Evolutionary conservation across 192 early-diverging fungal species (phyloP), one percentile per base, ranked within the genome.

Genomic region (Rhizophagus sp.): DNA sequence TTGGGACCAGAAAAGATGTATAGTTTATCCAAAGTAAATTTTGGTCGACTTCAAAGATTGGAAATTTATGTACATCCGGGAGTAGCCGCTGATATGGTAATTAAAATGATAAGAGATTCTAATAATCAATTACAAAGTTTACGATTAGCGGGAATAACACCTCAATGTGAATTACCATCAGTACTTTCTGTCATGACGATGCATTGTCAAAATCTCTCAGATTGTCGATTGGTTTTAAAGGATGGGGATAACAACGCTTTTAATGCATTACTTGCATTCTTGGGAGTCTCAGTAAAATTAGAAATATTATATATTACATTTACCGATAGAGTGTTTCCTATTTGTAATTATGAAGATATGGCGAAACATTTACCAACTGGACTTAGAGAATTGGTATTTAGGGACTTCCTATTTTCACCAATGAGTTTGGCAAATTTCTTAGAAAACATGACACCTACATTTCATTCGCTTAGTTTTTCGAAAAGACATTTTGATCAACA

Each of bases 101-200:
- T 66, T 66, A 66, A 66, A 66, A 66, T 66, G 13, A 66, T 66
- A 33, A 25, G 12, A 66, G 65, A 66, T 15, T 66, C 65, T 33
- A 66, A 66, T 33, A 66, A 66, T 66, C 65, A 66, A 66, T 66
- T 66, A 13, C 65, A 66, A 66, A 66, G 65, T 66, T 66, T 66
- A 66, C 65, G 65, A 27, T 33, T 66, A 17, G 65, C 65, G 13
- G 65, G 65, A 33, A 66, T 66, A 66, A 66, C 65, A 33, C 65
- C 65, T 33, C 65, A 66, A 66, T 66, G 30, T 17, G 65, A 66
- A 33, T 66, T 66, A 5, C 65, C 30, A 33, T 33, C 25, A 66
- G 65, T 66, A 33, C 30, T 66, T 33, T 25, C 25, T 6, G 65
- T 66, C 25, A 66, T 66, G 65, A 66, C 65, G 11, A 66, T 10